These are phyloP conservation scores for Aspergillus floridensis DNA, from an alignment of 2,329 filamentous ascomycete species.

Conservation along the genomic window DNA sequence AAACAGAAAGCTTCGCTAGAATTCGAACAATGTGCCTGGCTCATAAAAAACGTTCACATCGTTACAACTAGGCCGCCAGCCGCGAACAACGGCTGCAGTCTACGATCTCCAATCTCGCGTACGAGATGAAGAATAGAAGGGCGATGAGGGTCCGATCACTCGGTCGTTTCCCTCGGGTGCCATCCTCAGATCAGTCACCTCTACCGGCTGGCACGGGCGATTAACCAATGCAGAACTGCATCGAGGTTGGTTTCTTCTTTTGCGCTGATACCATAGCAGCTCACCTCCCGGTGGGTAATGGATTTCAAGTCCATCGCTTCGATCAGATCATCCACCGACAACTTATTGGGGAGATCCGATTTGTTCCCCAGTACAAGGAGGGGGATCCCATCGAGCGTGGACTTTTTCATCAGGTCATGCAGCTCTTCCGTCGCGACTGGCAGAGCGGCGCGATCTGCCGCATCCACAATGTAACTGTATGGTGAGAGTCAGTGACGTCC, in stretches of 20 bases:
- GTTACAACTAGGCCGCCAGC: slow-evolving; percentile 46
- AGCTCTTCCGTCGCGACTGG: slow-evolving; percentile 88
- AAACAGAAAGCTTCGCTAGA: slow-evolving; percentile 11
- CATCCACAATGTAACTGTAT: slow-evolving; percentile 86
- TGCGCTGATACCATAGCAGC: slow-evolving; percentile 97
- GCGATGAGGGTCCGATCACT: neutral
- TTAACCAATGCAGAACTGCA: slow-evolving; percentile 93
- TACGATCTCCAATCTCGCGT: slow-evolving; percentile 13
- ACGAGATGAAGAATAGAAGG: slow-evolving; percentile 11
- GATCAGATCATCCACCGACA: slow-evolving; percentile 93
- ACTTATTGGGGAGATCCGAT: slow-evolving; percentile 85
- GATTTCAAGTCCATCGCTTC: slow-evolving; percentile 85
- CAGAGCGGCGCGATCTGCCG: slow-evolving; percentile 77
- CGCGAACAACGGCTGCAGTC: slow-evolving; percentile 18
- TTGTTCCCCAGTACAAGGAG: slow-evolving; percentile 95
- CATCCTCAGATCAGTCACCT: neutral
- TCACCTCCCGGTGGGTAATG: slow-evolving; percentile 89
- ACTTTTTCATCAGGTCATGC: slow-evolving; percentile 81
- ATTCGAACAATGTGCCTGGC: slow-evolving; percentile 15
- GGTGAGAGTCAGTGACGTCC: slow-evolving; percentile 11
- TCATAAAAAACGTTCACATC: slow-evolving; percentile 48
- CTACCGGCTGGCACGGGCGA: slow-evolving; percentile 79
- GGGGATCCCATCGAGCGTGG: slow-evolving; percentile 82
- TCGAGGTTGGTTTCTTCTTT: slow-evolving; percentile 99
- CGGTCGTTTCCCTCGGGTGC: neutral